These are phyloP conservation scores for Typha latifolia DNA, from an alignment of 176 grass and related monocot species.

Conservation along the genomic window DNA sequence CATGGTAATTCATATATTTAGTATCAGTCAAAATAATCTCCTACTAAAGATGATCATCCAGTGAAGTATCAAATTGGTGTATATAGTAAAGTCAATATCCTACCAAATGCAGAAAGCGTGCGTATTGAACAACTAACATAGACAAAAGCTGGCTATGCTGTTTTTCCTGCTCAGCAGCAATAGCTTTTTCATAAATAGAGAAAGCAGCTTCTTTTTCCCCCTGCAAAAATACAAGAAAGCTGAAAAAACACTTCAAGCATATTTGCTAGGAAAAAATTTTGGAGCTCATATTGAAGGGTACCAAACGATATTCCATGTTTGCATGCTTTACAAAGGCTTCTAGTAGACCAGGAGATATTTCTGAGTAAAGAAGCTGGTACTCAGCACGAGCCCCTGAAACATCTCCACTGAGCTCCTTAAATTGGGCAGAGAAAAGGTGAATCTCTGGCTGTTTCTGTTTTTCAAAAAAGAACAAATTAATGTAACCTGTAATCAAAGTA, in stretches of 20 bases:
- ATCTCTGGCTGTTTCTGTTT: conserved; percentile 96
- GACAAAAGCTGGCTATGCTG: conserved; percentile 64
- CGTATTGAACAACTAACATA: conserved; percentile 61
- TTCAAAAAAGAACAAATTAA: conserved; percentile 8
- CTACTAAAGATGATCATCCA: too few relatives aligned
- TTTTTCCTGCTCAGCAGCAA: conserved; percentile 61
- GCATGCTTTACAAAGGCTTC: conserved; percentile 92
- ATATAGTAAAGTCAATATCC: neutral
- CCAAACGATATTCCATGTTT: conserved; percentile 86
- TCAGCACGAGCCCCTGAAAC: conserved; percentile 56
- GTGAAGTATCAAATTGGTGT: too few relatives aligned
- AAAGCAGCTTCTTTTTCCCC: conserved; percentile 64
- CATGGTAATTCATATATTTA: too few relatives aligned
- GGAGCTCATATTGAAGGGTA: conserved; percentile 12
- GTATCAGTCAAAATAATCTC: too few relatives aligned
- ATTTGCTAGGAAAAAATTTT: neutral
- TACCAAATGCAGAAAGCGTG: conserved; percentile 87
- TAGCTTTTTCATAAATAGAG: conserved; percentile 78
- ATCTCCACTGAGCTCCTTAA: conserved; percentile 86
- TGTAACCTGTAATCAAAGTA: neutral
- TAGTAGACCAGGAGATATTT: conserved; percentile 69
- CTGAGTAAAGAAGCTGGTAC: conserved; percentile 76
- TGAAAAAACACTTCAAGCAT: neutral
- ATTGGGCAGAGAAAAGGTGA: conserved; percentile 77
- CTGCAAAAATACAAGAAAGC: conserved; percentile 29